Percentiles rank a stretch among this genome's conserved stretches.
phyloP scores from a whole-genome alignment of 805 yeast species.

The Candida xyloterini region DNA sequence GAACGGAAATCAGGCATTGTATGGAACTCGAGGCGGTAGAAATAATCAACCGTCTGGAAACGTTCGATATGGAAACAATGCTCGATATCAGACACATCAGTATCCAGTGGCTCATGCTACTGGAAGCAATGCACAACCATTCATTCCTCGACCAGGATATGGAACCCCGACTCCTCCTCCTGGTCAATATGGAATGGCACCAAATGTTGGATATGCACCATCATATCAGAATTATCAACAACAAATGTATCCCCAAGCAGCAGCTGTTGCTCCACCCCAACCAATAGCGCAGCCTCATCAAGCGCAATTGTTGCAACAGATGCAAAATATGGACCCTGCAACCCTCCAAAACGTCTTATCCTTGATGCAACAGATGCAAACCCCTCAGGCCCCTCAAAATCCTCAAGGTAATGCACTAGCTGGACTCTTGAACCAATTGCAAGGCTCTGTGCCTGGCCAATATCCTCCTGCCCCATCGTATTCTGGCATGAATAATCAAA shows the following conservation, averaged over 20 bases:
- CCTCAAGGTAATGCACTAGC: conserved; percentile 19
- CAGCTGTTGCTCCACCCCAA: conserved; percentile 1
- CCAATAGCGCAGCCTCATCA: conserved; percentile 16
- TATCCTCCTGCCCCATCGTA: conserved; percentile 19
- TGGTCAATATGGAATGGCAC: conserved; percentile 16
- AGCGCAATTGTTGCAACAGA: conserved; percentile 20
- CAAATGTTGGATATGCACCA: conserved; percentile 11
- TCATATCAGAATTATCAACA: conserved; percentile 19
- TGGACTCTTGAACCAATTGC: conserved; percentile 24
- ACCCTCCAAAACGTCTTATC: conserved; percentile 33
- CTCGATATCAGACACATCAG: conserved; percentile 11
- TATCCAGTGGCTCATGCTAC: conserved; percentile 20
- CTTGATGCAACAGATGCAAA: conserved; percentile 29
- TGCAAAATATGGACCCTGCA: conserved; percentile 31
- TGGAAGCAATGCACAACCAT: conserved; percentile 19
- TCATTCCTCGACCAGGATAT: conserved; percentile 12
- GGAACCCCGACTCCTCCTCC: conserved; percentile 10
- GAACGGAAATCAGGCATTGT: conserved; percentile 19
- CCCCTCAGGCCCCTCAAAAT: conserved; percentile 15
- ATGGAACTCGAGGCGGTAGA: conserved; percentile 9
- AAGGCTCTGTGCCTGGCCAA: conserved; percentile 21
- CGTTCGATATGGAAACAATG: conserved; percentile 5
- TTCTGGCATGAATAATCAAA: conserved; percentile 13
- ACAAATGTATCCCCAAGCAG: conserved; percentile 11
- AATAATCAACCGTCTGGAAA: conserved; percentile 7